These are phyloP conservation scores for Plasmopara viticola DNA, from an alignment of 352 stramenopile genomes.

Conservation along the genomic window DNA sequence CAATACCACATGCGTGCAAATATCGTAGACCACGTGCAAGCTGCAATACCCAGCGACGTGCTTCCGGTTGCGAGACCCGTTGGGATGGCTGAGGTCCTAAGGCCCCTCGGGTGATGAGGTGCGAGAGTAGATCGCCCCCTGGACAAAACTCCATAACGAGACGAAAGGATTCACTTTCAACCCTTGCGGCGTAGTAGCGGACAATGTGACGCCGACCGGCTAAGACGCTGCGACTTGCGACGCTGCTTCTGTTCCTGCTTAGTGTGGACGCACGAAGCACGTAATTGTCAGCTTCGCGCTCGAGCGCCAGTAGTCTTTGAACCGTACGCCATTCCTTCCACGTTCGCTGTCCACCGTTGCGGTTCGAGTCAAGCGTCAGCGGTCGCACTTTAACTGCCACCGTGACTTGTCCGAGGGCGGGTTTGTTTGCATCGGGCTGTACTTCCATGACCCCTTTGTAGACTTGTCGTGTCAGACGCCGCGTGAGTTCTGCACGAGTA, in stretches of 20 bases:
- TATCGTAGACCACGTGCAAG: constrained; percentile 36
- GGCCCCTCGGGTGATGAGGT: constrained; percentile 21
- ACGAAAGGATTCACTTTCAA: constrained; percentile 38
- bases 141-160: constrained; percentile 61
- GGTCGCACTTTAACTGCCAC: constrained; percentile 21
- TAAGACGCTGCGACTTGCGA: constrained; percentile 4
- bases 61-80: constrained; percentile 30
- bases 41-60: constrained; percentile 36
- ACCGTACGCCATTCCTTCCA: constrained; percentile 40
- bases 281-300: constrained; percentile 18
- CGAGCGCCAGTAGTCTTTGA: constrained; percentile 20
- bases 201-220: constrained; percentile 42
- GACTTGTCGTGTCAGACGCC: too few species aligned
- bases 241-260: constrained; percentile 4
- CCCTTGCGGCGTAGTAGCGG: constrained; percentile 34
- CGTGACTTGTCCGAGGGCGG: too few species aligned
- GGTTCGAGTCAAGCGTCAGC: constrained; percentile 29
- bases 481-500: too few species aligned
- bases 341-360: constrained; percentile 26
- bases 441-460: too few species aligned
- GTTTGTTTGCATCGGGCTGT: too few species aligned
- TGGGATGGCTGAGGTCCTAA: constrained; percentile 8
- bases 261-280: constrained; percentile 6
- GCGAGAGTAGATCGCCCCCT: constrained; percentile 39
- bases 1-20: constrained; percentile 37